Percentiles rank a stretch among this genome's conserved stretches.
Conservation (phyloP, 345 rosid species). For the Schrenkiella parvula region DNA sequence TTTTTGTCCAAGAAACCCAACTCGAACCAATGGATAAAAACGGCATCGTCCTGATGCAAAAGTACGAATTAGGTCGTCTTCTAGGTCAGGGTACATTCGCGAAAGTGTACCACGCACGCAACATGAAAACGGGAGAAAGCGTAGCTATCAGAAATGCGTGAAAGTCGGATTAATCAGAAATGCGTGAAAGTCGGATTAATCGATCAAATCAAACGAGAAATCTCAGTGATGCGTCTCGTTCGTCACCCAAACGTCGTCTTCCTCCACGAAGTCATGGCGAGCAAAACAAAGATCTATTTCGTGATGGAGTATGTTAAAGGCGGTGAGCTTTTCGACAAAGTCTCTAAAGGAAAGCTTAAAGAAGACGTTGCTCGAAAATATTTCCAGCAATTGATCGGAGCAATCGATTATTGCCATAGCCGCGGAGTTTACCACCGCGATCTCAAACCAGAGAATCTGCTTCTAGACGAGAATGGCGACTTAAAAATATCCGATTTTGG, state of each 20-base stretch:
- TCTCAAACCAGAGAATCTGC: slow-evolving; percentile 83
- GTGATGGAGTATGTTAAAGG: slow-evolving; percentile 73
- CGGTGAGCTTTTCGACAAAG: slow-evolving; percentile 76
- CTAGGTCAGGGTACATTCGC: slow-evolving; percentile 92
- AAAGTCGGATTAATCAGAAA: slow-evolving; percentile 55
- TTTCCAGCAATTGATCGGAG: slow-evolving; percentile 72
- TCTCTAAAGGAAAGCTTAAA: slow-evolving; percentile 66
- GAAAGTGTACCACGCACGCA: slow-evolving; percentile 72
- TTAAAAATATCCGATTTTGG: slow-evolving; percentile 81
- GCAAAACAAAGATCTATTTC: slow-evolving; percentile 74
- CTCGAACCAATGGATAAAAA: slow-evolving; percentile 52
- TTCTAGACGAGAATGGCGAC: slow-evolving; percentile 65
- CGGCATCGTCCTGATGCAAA: slow-evolving; percentile 50
- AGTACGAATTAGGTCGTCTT: slow-evolving; percentile 66
- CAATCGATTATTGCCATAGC: slow-evolving; percentile 81
- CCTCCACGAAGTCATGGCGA: slow-evolving; percentile 88
- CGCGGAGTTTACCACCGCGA: slow-evolving; percentile 85
- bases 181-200: slow-evolving; percentile 58
- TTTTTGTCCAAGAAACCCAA: neutral
- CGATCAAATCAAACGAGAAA: slow-evolving; percentile 84
- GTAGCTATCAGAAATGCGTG: too few species aligned
- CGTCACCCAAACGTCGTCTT: slow-evolving; percentile 69
- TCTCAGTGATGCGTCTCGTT: slow-evolving; percentile 79
- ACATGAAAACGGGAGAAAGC: slow-evolving; percentile 51
- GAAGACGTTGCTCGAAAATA: slow-evolving; percentile 64